Evolutionary conservation across 345 rosid genomes (phyloP).

Genomic region (Populus alba): DNA sequence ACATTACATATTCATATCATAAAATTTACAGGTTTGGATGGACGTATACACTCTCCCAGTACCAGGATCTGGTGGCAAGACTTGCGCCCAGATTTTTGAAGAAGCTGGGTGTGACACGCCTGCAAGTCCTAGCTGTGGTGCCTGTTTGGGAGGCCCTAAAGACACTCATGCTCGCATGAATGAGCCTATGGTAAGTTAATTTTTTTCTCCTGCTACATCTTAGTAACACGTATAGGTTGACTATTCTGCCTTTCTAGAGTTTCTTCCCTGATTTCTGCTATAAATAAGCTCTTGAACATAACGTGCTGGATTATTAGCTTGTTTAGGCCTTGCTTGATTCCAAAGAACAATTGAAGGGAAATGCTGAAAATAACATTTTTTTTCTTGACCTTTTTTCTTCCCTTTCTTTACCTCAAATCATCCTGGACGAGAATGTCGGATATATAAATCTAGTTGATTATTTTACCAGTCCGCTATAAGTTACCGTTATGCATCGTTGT

Average conservation of each 20-base stretch:
- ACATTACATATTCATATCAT: neutral
- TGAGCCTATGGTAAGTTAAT: constrained; percentile 61
- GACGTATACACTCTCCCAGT: constrained; percentile 81
- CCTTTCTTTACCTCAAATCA: neutral
- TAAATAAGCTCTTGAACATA: neutral
- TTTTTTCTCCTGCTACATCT: neutral
- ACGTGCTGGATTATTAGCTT: neutral
- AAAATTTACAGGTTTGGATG: constrained; percentile 74
- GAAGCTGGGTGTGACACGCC: constrained; percentile 99
- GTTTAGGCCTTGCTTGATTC: neutral
- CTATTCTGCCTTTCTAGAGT: neutral
- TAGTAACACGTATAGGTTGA: neutral
- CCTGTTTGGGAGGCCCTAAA: constrained; percentile 95
- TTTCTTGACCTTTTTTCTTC: too few relatives aligned
- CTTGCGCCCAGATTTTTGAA: constrained; percentile 93
- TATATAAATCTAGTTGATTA: neutral
- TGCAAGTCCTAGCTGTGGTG: constrained; percentile 93
- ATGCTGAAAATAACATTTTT: neutral
- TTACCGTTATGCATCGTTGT: neutral
- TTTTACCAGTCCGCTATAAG: neutral
- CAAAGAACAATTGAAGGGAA: too few relatives aligned
- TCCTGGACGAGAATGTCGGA: neutral
- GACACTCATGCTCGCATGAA: constrained; percentile 95
- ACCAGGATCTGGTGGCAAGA: constrained; percentile 94
- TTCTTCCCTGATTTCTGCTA: neutral